These are phyloP conservation scores for Chlamydomonas incerta DNA, from an alignment of 139 green algal species.

Conservation along the genomic window DNA sequence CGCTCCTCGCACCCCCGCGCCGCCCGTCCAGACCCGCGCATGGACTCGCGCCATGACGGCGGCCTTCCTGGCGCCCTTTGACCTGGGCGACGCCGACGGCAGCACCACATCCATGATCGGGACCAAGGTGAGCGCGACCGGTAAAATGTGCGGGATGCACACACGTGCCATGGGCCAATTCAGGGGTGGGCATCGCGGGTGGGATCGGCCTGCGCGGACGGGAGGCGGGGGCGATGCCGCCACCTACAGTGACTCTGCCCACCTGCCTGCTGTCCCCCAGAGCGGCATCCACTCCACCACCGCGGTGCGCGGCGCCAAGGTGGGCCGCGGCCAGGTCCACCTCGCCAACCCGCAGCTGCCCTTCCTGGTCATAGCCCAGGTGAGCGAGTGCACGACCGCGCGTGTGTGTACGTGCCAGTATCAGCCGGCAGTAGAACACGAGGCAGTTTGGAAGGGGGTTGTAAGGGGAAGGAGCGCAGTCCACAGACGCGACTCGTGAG, in stretches of 20 bases:
- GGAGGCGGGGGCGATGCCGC: background rate
- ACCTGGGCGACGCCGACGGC: conserved; percentile 1
- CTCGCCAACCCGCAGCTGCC: background rate
- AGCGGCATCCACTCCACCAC: background rate
- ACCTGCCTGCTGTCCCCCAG: background rate
- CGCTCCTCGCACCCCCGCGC: too few species aligned
- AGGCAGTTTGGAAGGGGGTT: too few species aligned
- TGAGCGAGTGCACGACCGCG: background rate
- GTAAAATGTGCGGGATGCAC: too few species aligned
- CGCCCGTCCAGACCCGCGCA: conserved; percentile 4
- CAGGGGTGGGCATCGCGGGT: background rate
- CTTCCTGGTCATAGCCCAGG: conserved; percentile 19
- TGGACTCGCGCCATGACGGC: conserved; percentile 11
- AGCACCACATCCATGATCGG: background rate
- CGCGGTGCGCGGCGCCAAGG: background rate
- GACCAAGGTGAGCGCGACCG: conserved; percentile 19
- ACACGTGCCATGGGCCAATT: too few species aligned
- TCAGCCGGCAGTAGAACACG: background rate
- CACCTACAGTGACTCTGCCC: background rate
- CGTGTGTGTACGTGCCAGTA: background rate
- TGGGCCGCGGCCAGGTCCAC: background rate
- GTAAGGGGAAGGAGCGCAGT: too few species aligned
- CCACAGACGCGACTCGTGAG: too few species aligned
- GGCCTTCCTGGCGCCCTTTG: conserved; percentile 22
- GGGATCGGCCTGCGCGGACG: background rate